phyloP scores from a whole-genome alignment of 176 grass and related monocot genomes.

The Phoenix roebelenii region DNA sequence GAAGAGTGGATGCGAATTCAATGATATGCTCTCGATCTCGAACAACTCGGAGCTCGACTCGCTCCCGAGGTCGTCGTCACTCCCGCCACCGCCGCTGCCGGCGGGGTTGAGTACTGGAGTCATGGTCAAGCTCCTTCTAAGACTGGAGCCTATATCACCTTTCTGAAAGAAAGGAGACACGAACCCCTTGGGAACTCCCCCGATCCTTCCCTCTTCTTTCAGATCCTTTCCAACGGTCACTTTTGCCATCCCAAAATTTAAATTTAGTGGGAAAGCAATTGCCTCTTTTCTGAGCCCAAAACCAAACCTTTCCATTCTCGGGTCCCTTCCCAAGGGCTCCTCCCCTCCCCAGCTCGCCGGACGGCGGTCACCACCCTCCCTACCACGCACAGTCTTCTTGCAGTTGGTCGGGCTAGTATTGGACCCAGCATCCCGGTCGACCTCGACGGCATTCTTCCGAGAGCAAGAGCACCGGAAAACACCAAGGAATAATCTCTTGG shows the following conservation, averaged over 20 bases:
- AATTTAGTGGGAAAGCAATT: neutral
- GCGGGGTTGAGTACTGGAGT: slow-evolving; percentile 14
- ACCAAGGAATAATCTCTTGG: neutral
- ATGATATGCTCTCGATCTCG: slow-evolving; percentile 79
- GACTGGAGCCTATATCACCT: no score
- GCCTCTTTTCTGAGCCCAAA: neutral
- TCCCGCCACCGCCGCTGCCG: neutral
- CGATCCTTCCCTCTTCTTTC: neutral
- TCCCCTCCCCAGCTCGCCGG: neutral
- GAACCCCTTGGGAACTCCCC: neutral
- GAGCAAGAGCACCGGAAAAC: slow-evolving; percentile 8
- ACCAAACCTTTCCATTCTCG: neutral
- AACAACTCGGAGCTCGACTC: slow-evolving; percentile 95
- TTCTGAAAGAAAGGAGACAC: no score
- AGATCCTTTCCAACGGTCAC: neutral
- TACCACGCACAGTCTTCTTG: neutral
- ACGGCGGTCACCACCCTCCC: no score
- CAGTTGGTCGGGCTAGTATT: neutral
- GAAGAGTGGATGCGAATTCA: slow-evolving; percentile 34
- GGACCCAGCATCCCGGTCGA: slow-evolving; percentile 5
- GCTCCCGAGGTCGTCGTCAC: slow-evolving; percentile 29
- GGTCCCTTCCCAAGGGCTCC: neutral
- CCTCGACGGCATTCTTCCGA: slow-evolving; percentile 1
- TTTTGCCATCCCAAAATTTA: neutral
- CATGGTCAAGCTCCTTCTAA: slow-evolving; percentile 12